Evolutionary conservation across 1,284 basidiomycete genomes (phyloP).

Genomic region (Pyrrhoderma lamaoense): DNA sequence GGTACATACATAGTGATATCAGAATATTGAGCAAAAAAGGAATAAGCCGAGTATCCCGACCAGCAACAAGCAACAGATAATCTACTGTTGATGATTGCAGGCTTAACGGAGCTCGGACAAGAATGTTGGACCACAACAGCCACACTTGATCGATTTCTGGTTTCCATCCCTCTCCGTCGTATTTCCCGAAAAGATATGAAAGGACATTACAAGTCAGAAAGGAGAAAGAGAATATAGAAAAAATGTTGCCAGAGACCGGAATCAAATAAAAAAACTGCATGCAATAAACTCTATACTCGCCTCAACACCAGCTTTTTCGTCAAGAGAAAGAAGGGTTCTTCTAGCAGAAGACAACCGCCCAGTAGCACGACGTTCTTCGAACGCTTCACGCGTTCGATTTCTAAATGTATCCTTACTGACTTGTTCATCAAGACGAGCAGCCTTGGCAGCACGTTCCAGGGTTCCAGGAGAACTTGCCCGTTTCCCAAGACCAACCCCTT

Average conservation of each 20-base stretch:
- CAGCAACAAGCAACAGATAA: too few relatives aligned
- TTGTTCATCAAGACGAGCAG: constrained; percentile 62
- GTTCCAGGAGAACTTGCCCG: constrained; percentile 56
- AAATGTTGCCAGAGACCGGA: background rate
- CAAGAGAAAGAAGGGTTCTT: constrained; percentile 61
- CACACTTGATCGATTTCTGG: too few relatives aligned
- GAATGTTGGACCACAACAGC: too few relatives aligned
- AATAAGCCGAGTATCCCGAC: background rate
- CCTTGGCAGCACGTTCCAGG: constrained; percentile 61
- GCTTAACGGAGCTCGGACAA: too few relatives aligned
- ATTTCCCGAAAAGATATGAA: too few relatives aligned
- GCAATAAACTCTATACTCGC: constrained; percentile 36
- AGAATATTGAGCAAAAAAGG: background rate
- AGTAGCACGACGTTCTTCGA: constrained; percentile 66
- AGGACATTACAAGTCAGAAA: background rate
- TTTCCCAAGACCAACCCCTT: constrained; percentile 68
- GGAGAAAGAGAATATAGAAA: background rate
- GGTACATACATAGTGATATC: constrained; percentile 4
- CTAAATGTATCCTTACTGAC: constrained; percentile 52
- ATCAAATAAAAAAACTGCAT: background rate
- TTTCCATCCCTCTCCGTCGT: too few relatives aligned
- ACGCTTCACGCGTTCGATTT: constrained; percentile 59
- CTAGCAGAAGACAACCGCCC: constrained; percentile 58
- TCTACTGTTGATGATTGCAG: too few relatives aligned
- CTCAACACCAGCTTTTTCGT: constrained; percentile 59